phyloP scores from a whole-genome alignment of 257 asterid genomes.

The Leonotis leonurus region DNA sequence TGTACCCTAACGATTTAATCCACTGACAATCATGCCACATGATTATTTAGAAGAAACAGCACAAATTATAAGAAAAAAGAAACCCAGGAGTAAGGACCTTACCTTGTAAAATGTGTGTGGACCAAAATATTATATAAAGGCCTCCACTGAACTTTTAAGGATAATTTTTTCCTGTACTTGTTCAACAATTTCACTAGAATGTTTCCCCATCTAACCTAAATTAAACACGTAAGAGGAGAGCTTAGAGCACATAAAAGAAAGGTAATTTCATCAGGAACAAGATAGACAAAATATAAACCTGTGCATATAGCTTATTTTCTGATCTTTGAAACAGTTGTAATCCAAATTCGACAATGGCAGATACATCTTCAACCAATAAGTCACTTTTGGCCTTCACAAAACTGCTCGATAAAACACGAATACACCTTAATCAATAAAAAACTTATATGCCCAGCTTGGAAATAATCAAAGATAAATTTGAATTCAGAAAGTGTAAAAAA shows the following conservation, averaged over 20 bases:
- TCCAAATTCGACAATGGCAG: conserved; percentile 57
- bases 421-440: conserved; percentile 22
- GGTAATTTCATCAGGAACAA: conserved; percentile 9
- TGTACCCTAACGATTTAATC: neutral
- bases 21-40: neutral
- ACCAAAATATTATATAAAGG: conserved; percentile 74
- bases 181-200: conserved; percentile 72
- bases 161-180: conserved; percentile 71
- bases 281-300: conserved; percentile 42
- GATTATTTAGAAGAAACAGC: conserved; percentile 12
- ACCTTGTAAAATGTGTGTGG: conserved; percentile 88
- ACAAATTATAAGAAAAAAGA: conserved; percentile 9
- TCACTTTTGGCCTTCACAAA: conserved; percentile 90
- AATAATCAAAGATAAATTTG: neutral
- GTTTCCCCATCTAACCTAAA: conserved; percentile 96
- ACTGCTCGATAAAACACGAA: conserved; percentile 38
- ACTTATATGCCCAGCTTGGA: neutral
- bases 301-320: conserved; percentile 67
- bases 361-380: conserved; percentile 65
- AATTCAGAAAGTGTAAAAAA: neutral
- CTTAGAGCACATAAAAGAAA: conserved; percentile 22
- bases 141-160: conserved; percentile 80
- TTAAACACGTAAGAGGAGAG: conserved; percentile 24
- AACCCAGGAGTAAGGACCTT: conserved; percentile 7
- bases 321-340: conserved; percentile 63